These are phyloP conservation scores for Schizochytrium sp. DNA, from an alignment of 108 stramenopile species.

Conservation along the genomic window DNA sequence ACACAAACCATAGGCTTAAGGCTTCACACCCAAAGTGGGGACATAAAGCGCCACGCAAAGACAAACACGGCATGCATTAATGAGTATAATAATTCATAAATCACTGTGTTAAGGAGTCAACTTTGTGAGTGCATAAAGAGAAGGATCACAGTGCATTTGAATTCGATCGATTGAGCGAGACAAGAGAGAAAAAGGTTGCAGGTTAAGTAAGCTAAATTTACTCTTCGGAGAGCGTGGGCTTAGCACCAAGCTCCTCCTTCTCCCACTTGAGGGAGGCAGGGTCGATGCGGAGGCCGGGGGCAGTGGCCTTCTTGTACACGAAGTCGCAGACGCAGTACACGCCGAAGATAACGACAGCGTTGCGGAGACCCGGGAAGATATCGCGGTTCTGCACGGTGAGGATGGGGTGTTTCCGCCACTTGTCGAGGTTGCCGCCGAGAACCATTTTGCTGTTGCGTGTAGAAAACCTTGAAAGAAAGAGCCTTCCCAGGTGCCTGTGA, in stretches of 20 bases:
- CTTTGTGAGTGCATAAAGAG: too few species aligned
- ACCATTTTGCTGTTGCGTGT: background rate
- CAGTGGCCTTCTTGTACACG: background rate
- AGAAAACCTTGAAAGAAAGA: background rate
- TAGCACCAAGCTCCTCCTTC: slow-evolving; percentile 14
- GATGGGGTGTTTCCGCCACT: slow-evolving; percentile 42
- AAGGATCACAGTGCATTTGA: too few species aligned
- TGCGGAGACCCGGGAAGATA: slow-evolving; percentile 29
- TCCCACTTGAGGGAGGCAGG: slow-evolving; percentile 29
- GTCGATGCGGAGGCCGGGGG: slow-evolving; percentile 27
- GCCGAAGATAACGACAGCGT: background rate
- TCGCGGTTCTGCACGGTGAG: background rate
- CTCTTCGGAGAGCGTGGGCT: background rate
- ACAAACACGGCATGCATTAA: too few species aligned
- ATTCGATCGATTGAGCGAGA: too few species aligned
- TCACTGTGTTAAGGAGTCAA: too few species aligned
- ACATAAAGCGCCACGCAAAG: too few species aligned
- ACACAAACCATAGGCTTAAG: too few species aligned
- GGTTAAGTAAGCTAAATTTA: background rate
- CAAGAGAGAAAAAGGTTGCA: too few species aligned
- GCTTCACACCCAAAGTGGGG: too few species aligned
- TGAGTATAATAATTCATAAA: too few species aligned
- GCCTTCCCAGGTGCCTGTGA: too few species aligned
- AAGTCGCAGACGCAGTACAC: slow-evolving; percentile 9
- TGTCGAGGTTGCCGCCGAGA: slow-evolving; percentile 40